phyloP scores from a whole-genome alignment of 768 basidiomycete species.

The Exsudoporus frostii region DNA sequence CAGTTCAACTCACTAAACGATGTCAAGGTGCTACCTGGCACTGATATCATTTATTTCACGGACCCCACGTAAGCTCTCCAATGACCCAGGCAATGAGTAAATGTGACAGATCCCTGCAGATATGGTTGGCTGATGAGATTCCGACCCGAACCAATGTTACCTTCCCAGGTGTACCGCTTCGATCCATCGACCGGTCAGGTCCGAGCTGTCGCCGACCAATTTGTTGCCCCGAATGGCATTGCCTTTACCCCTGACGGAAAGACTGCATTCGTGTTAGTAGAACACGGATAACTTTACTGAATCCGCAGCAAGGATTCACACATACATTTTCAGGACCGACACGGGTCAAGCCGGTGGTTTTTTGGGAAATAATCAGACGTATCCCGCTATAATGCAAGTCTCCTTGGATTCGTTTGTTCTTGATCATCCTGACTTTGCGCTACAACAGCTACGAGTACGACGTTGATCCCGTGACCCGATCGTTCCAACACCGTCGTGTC shows the following conservation, averaged over 20 bases:
- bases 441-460: slow-evolving; percentile 61
- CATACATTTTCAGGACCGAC: slow-evolving; percentile 31
- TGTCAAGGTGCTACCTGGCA: slow-evolving; percentile 65
- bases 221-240: slow-evolving; percentile 70
- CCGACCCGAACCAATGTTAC: slow-evolving; percentile 62
- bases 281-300: not conserved
- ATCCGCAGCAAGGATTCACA: slow-evolving; percentile 3
- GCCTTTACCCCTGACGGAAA: slow-evolving; percentile 64
- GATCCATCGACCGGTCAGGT: slow-evolving; percentile 63
- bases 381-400: slow-evolving; percentile 66
- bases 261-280: slow-evolving; percentile 58
- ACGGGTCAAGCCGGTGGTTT: slow-evolving; percentile 37
- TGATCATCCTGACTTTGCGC: not conserved
- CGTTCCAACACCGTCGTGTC: slow-evolving; percentile 58
- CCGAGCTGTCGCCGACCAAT: slow-evolving; percentile 74
- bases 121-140: slow-evolving; percentile 66
- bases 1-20: slow-evolving; percentile 87
- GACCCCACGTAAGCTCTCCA: slow-evolving; percentile 53
- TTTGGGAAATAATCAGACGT: slow-evolving; percentile 51
- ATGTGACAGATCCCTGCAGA: slow-evolving; percentile 30
- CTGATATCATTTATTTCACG: slow-evolving; percentile 72
- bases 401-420: not conserved
- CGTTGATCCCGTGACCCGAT: slow-evolving; percentile 51
- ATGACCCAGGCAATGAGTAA: not conserved
- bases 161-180: slow-evolving; percentile 74